These are phyloP conservation scores for Suillus tomentosus DNA, from an alignment of 768 basidiomycete genomes.

Conservation along the genomic window DNA sequence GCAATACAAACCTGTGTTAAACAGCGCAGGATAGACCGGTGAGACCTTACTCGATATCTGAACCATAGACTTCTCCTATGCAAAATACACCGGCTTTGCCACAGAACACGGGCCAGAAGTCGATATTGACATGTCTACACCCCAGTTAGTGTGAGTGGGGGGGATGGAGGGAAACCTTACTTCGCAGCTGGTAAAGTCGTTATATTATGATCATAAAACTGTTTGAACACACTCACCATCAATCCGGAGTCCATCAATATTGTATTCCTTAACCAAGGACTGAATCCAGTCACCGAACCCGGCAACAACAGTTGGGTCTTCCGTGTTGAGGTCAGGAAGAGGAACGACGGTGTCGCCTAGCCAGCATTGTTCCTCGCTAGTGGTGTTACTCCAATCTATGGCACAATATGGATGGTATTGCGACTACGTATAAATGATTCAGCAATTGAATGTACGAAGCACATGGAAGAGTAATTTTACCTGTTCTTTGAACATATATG, in stretches of 20 bases:
- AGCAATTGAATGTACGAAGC: neutral
- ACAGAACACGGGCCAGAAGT: conserved; percentile 80
- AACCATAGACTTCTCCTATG: conserved; percentile 76
- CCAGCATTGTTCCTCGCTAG: conserved; percentile 80
- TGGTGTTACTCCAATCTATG: conserved; percentile 68
- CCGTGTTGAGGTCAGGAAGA: conserved; percentile 79
- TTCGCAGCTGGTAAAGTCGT: conserved; percentile 31
- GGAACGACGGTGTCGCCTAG: conserved; percentile 75
- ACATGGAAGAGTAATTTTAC: conserved; percentile 34
- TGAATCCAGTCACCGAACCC: conserved; percentile 71
- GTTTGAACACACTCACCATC: conserved; percentile 48
- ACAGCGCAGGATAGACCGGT: neutral
- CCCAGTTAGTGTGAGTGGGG: conserved; percentile 2
- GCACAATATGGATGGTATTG: conserved; percentile 81
- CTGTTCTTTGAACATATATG: conserved; percentile 66
- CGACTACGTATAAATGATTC: conserved; percentile 37
- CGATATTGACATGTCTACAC: conserved; percentile 62
- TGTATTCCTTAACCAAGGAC: conserved; percentile 66
- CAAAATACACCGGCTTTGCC: conserved; percentile 80
- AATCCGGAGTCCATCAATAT: conserved; percentile 85
- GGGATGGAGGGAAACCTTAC: conserved; percentile 20
- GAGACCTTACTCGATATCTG: conserved; percentile 47
- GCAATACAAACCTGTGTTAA: conserved; percentile 18
- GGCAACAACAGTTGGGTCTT: conserved; percentile 60
- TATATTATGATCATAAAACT: neutral